Percentiles rank a stretch among this genome's conserved stretches.
phyloP scores from a whole-genome alignment of 2,329 filamentous ascomycete species.

The Leptodontidium sp. region DNA sequence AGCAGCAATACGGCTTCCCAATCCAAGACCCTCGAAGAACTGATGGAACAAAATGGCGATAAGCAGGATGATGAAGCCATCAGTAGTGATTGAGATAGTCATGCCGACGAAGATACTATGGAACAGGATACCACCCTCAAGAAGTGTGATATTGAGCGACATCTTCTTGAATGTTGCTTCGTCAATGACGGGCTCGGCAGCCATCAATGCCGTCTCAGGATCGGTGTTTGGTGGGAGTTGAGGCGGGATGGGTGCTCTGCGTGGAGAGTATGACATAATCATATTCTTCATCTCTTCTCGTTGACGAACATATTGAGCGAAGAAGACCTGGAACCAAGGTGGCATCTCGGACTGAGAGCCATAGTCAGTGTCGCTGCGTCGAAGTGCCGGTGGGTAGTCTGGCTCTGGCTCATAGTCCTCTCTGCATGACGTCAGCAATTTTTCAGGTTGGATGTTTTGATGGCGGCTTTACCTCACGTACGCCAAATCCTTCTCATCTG shows the following conservation, averaged over 20 bases:
- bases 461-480: slow-evolving; percentile 19
- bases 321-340: slow-evolving; percentile 69
- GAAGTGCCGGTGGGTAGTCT: neutral
- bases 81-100: slow-evolving; percentile 72
- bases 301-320: slow-evolving; percentile 69
- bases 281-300: slow-evolving; percentile 65
- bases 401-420: slow-evolving; percentile 1
- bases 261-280: slow-evolving; percentile 51
- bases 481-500: slow-evolving; percentile 26
- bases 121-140: slow-evolving; percentile 82
- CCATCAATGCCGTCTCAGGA: slow-evolving; percentile 12
- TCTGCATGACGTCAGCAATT: neutral
- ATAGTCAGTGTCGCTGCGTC: slow-evolving; percentile 10
- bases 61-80: slow-evolving; percentile 70
- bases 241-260: slow-evolving; percentile 35
- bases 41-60: slow-evolving; percentile 77
- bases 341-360: slow-evolving; percentile 59
- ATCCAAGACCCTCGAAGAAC: slow-evolving; percentile 65
- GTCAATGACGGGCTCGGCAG: slow-evolving; percentile 42
- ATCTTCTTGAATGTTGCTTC: slow-evolving; percentile 64
- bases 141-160: slow-evolving; percentile 75
- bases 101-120: slow-evolving; percentile 81
- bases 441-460: neutral
- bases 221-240: slow-evolving; percentile 16
- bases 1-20: slow-evolving; percentile 72